Evolutionary conservation across 1,139 yeast species (phyloP), one percentile per base, ranked within the genome.

Genomic region (Debaryomyces subglobosus): DNA sequence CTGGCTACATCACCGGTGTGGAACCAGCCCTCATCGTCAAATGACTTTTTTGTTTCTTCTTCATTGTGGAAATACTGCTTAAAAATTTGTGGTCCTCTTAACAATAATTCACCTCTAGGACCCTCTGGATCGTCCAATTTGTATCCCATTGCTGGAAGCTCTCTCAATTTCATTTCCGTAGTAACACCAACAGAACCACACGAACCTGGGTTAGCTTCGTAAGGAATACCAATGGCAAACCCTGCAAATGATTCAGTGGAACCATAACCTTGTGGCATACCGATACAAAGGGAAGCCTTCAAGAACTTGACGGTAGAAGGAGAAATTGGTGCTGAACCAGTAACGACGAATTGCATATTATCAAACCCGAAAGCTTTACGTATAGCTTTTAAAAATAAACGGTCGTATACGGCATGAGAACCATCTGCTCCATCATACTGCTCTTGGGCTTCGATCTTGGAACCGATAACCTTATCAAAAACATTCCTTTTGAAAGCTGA

Each of bases 241-340:
- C 90, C 92, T 4, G 89, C 88, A 66, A 83, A 82, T 1, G 88
- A 72, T 63, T 88, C 96, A 4, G 95, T 88, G 51, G 85, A 71
- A 1, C 96, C 96, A 62, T 87, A 88, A 20, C 95, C 95, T 65
- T 87, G 92, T 32, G 73, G 64, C 47, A 86, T 61, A 20, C 86
- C 86, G 48, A 79, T 63, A 45, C 80, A 81, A 38, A 87, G 72
- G 1, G 85, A 77, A n/a, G 84, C 81, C 60, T 80, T 83, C 59
- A 88, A 67, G 61, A 86, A 86, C 46, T 72, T 66, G 43, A 85
- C 68, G 9, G 89, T 84, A 33, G 79, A 82, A 18, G 78, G 74
- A 20, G 86, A 69, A 48, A 88, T 79, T 18, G 96, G 95, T 4
- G 96, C 96, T 30, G 91, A 84, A 1, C 96, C 96, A 24, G 85